Evolutionary conservation across 108 stramenopile species (phyloP), one percentile per base, ranked within the genome.

Genomic region (Nannochloropsis granulata): DNA sequence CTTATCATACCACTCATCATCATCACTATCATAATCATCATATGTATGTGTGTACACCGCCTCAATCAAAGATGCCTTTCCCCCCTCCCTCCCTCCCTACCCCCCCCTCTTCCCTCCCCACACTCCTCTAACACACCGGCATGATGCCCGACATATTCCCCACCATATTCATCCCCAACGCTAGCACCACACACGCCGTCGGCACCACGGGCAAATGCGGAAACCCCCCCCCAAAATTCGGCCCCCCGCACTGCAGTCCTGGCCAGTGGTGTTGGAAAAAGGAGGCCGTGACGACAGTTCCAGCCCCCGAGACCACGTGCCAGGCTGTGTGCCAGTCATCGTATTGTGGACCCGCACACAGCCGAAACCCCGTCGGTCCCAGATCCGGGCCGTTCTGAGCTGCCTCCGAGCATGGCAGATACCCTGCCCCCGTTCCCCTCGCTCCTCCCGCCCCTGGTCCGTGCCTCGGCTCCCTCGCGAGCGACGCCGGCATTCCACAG

Each of bases 401-500:
- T 34, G 34, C 34, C 5, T 34, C 34, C 34, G 34, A 34, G 5
- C 34, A 34, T 34, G 34, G 34, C 34, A 34, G 34, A 34, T 5
- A 34, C 2, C 34, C 34, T 5, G 34, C 5, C 34, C 34, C 34
- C 5, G 34, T 3, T 5, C 34, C 34, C 34, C 1, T 5, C 5
- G 34, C 34, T 34, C 34, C 34, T 34, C 34, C 5, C 5, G 34
- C 34, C 56, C 56, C 56, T 16, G 56, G 7, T 5, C 56, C 56
- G 11, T 71, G 56, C n/a, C 2, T 11, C 7, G 16, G 56, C 11
- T 71, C 56, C 56, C 56, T 5, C 21, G 56, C 56, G 21, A 71
- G 56, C 16, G 56, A 45, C 45, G 83, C 86, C 23, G 86, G 86
- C 86, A 87, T 87, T 25, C 86, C 86, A 24, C 86, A 87, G 10